Conservation (phyloP, 1,139 yeast species). For the Sugiyamaella xylanicola region DNA sequence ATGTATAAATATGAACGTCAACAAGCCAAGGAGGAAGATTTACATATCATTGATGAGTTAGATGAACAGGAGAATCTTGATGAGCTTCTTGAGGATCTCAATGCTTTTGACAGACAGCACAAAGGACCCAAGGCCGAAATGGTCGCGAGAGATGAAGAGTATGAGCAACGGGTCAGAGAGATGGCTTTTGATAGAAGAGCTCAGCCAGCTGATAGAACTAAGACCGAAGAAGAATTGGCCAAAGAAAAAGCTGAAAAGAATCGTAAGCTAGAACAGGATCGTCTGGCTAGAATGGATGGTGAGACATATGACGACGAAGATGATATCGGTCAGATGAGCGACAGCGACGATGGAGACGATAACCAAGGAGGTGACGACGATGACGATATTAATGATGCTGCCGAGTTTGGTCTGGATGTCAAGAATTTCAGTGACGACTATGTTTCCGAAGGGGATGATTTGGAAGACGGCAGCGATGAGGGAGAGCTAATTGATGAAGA, state of each 20-base stretch:
- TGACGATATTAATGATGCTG: conserved; percentile 31
- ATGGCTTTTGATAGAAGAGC: conserved; percentile 85
- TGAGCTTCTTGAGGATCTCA: conserved; percentile 69
- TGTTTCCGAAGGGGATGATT: conserved; percentile 44
- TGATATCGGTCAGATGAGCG: conserved; percentile 8
- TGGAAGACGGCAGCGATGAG: conserved; percentile 32
- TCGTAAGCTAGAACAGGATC: conserved; percentile 71
- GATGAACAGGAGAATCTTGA: conserved; percentile 79
- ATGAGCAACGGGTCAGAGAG: conserved; percentile 77
- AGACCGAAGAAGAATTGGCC: conserved; percentile 82
- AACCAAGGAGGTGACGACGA: conserved; percentile 40
- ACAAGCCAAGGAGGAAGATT: conserved; percentile 67
- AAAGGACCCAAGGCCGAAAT: conserved; percentile 45
- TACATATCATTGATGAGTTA: conserved; percentile 69
- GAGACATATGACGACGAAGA: conserved; percentile 40
- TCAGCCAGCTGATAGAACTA: conserved; percentile 93
- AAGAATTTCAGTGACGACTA: conserved; percentile 20
- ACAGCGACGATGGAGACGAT: conserved; percentile 53
- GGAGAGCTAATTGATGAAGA: conserved; percentile 26
- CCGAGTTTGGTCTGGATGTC: conserved; percentile 31
- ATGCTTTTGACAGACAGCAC: conserved; percentile 30
- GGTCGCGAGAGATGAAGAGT: conserved; percentile 50
- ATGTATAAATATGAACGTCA: conserved; percentile 88
- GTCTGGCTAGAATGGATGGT: conserved; percentile 85
- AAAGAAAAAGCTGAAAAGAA: conserved; percentile 67